Evolutionary conservation across 148 eudicot species (phyloP), one percentile per base, ranked within the genome.

Genomic region (Drosera capensis): DNA sequence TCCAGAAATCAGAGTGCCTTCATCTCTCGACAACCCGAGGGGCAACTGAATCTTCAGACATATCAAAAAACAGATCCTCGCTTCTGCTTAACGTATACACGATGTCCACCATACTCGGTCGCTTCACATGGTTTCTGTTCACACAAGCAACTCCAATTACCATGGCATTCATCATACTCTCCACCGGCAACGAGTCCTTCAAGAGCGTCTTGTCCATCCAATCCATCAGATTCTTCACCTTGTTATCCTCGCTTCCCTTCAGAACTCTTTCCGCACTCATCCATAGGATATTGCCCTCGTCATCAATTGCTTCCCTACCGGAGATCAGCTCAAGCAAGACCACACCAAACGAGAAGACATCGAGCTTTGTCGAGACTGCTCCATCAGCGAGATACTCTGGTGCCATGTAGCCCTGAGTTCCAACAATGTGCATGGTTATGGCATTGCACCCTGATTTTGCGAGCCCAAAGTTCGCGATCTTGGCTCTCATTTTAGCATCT

Each of bases 381-480:
- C 96, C 96, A 26, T 88, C 94, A 0, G 79, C 25, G 34, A 88
- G 38, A 36, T 88, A 88, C 40, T 88, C 96, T 0, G 96, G 96
- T 8, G 96, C 83, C 28, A 88, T 80, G 71, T 83, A 88, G n/a
- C 96, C 96, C 43, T 87, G 90, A 3, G 96, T 83, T 13, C 94
- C 96, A 1, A 88, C 96, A 43, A 88, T 83, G 67, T 88, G 94
- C 79, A 71, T 75, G 5, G 96, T 88, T 22, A 83, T 88, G 30
- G 94, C 94, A 19, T 88, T 88, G 77, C 80, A 78, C 8, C 96
- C 96, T 0, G 96, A 83, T 55, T 69, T 80, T 9, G 96, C 96
- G 29, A 88, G 59, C 21, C 96, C 96, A 9, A 88, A 88, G 54
- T 88, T 80, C 28, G 96, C 94, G 9, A 88, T 73, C 46, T 88